Evolutionary conservation across 2,329 filamentous ascomycete species (phyloP), one percentile per base, ranked within the genome.

Genomic region (Diaporthe sp.): DNA sequence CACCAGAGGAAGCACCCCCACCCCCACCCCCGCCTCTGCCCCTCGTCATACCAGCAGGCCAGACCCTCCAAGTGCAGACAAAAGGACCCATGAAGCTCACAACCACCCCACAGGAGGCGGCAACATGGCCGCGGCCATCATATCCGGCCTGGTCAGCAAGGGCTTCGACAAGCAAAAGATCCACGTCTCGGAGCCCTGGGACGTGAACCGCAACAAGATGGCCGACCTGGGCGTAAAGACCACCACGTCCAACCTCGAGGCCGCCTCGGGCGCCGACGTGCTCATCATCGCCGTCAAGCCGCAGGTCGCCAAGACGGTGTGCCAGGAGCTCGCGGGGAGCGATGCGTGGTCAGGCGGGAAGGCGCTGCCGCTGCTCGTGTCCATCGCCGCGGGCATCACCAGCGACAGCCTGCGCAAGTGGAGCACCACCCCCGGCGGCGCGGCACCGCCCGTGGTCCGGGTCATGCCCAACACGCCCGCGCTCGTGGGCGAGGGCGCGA

Each of bases 401-500:
- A 80, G 87, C 37, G 79, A 78, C 44, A 87, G 84, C 78, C 79
- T 88, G 77, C 80, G 80, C 53, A 78, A 80, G 53, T 88, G 87
- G 87, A 79, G 85, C 73, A 83, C 79, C 72, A 80, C 83, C 0
- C 74, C 80, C 1, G 82, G 81, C 44, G 84, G 83, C 4, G 80
- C 80, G 30, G 78, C 82, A 1, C 85, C 86, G 0, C 85, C 85
- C 59, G 82, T 87, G 22, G 85, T 88, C n/a, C 84, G 87, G 27
- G 86, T 88, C 73, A 88, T 88, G 87, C 87, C 87, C 71, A 88
- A 88, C 80, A 88, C 86, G 7, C 87, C 87, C 2, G 87, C 87
- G 9, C 79, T 88, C 42, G 84, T 88, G 13, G 85, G 86, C 32
- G 86, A 88, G 80, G 87, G 87, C 39, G 87, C 87, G 1, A 86